Base-by-base conservation (phyloP, 345 rosid genomes). In the Ricinus communis region DNA sequence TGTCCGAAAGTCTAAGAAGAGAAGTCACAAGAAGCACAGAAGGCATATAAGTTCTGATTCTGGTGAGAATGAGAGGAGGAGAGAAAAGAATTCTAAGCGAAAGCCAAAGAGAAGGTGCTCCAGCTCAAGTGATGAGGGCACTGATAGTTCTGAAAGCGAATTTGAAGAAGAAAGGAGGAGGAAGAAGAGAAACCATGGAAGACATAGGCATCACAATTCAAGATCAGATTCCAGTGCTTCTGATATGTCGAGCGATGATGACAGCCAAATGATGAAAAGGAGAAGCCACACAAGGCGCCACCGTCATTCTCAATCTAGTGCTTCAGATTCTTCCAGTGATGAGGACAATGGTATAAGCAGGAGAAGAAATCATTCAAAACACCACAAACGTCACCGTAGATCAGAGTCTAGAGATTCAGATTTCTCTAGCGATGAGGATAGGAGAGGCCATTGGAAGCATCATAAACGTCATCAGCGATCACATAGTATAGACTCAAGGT, bases 21-120 rank as follows among this genome's bases (percentile, higher is more conserved):
- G 82, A 76, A 25, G 81, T 56, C 90, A 78, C 81, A 74, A 75
- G 81, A 90, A 83, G 78, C 91, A 85, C 76, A 82, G 82, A 60
- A 89, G 81, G 83, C 80, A 77, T 72, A 27, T 59, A 25, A 88
- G 78, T 79, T 55, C 72, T 67, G 86, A 79, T 77, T 85, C 85
- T 12, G 84, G 82, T 71, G 89, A 85, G 72, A 65, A 69, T 75
- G 96, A 81, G 24, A 84, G 14, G 76, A 83, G 58, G 80, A 84
- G 72, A 78, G 91, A 86, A 56, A 91, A 67, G 80, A 87, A 83
- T 71, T 82, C 84, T 14, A 85, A 77, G 80, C 66, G 75, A 54
- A 89, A 71, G 73, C 81, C 49, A 8, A 87, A 76, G 83, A 81
- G 86, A 64, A 81, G 61, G 64, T 81, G n/a, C 88, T 43, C 79